Evolutionary conservation across 1,284 basidiomycete genomes (phyloP).

Genomic region (Clitocybe nebularis): DNA sequence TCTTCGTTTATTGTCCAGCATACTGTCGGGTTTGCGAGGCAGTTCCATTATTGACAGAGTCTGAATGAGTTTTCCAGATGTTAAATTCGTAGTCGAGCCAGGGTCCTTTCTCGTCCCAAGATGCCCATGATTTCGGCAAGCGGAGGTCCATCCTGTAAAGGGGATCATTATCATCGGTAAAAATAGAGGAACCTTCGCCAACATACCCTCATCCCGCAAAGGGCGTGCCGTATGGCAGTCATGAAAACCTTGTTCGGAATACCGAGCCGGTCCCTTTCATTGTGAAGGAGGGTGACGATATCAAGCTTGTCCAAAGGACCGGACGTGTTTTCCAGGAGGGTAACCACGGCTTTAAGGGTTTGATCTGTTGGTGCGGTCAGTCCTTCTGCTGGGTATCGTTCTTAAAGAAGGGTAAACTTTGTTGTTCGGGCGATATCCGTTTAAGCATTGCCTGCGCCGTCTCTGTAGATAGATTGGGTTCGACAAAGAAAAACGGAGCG

Average conservation of each 20-base stretch:
- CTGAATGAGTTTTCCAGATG: too few species aligned
- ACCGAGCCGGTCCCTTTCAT: slow-evolving; percentile 36
- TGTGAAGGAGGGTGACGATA: slow-evolving; percentile 42
- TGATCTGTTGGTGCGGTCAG: too few species aligned
- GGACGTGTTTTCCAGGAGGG: slow-evolving; percentile 19
- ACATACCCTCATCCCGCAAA: slow-evolving; percentile 77
- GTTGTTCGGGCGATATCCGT: slow-evolving; percentile 36
- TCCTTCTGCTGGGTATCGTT: too few species aligned
- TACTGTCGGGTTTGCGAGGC: not conserved
- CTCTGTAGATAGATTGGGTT: slow-evolving; percentile 52
- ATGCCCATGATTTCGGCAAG: slow-evolving; percentile 38
- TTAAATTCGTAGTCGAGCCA: slow-evolving; percentile 25
- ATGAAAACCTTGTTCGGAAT: slow-evolving; percentile 58
- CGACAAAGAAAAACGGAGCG: slow-evolving; percentile 74
- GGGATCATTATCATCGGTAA: slow-evolving; percentile 3
- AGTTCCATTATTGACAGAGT: not conserved
- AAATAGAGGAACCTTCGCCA: not conserved
- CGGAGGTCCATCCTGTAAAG: slow-evolving; percentile 38
- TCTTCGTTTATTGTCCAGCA: too few species aligned
- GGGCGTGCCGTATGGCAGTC: slow-evolving; percentile 68
- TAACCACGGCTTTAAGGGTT: slow-evolving; percentile 16
- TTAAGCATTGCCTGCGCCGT: slow-evolving; percentile 58
- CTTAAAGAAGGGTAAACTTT: slow-evolving; percentile 37
- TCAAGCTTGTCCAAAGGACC: slow-evolving; percentile 30
- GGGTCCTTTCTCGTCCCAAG: slow-evolving; percentile 36